phyloP scores from a whole-genome alignment of 257 asterid species.

The Hygrophila difformis region DNA sequence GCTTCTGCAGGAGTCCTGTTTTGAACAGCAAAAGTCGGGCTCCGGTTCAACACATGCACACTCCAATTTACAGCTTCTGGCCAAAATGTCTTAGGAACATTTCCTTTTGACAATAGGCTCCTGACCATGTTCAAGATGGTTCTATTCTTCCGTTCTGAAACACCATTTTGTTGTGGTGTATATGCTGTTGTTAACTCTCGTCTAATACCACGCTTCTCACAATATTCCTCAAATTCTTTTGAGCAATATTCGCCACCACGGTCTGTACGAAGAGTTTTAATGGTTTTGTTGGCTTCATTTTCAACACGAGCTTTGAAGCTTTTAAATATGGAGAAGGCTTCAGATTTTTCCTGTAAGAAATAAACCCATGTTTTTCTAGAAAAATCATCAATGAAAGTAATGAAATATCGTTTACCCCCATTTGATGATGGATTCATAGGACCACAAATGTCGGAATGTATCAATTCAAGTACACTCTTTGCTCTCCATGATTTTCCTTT shows the following conservation, averaged over 20 bases:
- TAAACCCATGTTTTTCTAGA: constrained; percentile 1
- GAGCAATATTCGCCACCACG: constrained; percentile 10
- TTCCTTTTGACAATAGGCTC: neutral
- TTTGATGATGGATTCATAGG: neutral
- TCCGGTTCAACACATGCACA: constrained; percentile 9
- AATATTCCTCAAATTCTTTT: neutral
- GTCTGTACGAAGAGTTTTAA: neutral
- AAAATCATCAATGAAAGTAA: neutral
- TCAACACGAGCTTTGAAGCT: constrained; percentile 3
- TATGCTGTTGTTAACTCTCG: neutral
- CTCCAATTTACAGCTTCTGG: neutral
- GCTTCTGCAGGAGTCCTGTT: neutral
- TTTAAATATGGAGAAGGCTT: neutral
- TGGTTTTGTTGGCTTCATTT: neutral
- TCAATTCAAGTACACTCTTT: neutral
- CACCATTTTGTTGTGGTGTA: constrained; percentile 7
- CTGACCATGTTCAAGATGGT: constrained; percentile 11
- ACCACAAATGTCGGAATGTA: constrained; percentile 5
- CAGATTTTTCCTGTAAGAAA: constrained; percentile 3
- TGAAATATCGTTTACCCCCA: neutral
- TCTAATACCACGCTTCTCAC: neutral
- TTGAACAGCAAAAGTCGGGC: constrained; percentile 1
- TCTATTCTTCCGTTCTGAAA: constrained; percentile 1
- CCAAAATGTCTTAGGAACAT: neutral
- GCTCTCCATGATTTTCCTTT: constrained; percentile 1